Evolutionary conservation across 495 filamentous ascomycete species (phyloP), one percentile per base, ranked within the genome.

Genomic region (Daldinia grandis): DNA sequence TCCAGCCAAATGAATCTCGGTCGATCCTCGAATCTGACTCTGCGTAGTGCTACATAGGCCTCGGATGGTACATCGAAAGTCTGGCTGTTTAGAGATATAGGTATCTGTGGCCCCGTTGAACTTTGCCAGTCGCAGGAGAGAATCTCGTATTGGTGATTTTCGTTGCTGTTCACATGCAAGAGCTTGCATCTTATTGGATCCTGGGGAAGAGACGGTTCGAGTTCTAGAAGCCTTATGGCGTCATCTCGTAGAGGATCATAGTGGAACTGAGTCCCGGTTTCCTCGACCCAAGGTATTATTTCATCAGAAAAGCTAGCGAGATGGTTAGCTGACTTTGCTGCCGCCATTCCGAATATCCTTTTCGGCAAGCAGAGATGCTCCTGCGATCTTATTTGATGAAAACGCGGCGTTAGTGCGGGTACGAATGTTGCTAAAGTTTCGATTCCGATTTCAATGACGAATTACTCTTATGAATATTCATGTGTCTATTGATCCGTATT

Each of bases 161-260:
- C 47, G 21, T 9, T 6, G 17, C 12, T 9, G n/a, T 55, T 58
- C 14, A 28, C 49, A 17, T 69, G 61, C 14, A 69, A 35, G 12
- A 69, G 17, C 3, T 42, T 63, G 28, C 67, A 69, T 50, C 61
- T 54, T 30, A 69, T 69, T 47, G 67, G 61, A 14, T 69, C 67
- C 10, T 33, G 25, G 10, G 47, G 21, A 27, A 37, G 54, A 12
- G 60, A 63, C 51, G 67, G 47, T 28, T 60, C 49, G 4, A 69
- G 60, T 60, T 64, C 67, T 0, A 69, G 60, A 59, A 69, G 61
- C 15, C 60, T 69, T 30, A 54, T 58, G 21, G 28, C 58, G 8
- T 31, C 30, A 42, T 58, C 47, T 37, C 37, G 14, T 28, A 69
- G 15, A 44, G 44, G 55, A 15, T 64, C 33, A 47, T 64, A 69